Conservation (phyloP, 495 filamentous ascomycete species). For the Collariella sp. region DNA sequence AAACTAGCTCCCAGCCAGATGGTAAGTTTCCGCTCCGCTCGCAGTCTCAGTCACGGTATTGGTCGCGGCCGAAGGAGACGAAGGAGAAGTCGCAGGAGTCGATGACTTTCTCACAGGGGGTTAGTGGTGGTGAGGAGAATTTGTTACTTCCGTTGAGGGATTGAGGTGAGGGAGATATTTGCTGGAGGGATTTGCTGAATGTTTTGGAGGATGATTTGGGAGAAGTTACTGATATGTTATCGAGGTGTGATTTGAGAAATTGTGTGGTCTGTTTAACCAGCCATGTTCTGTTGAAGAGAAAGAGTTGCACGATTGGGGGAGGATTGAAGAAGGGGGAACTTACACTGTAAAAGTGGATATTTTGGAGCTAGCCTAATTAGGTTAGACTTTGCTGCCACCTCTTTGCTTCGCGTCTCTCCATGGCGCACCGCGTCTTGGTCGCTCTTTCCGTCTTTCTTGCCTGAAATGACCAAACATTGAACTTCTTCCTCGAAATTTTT, state of each 20-base stretch:
- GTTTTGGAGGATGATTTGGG: not conserved
- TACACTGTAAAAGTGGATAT: no score
- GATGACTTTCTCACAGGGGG: slow-evolving; percentile 4
- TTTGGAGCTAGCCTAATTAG: not conserved
- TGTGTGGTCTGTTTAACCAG: not conserved
- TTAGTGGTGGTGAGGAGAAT: not conserved
- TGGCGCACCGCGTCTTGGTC: no score
- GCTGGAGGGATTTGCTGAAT: not conserved
- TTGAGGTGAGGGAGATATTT: not conserved
- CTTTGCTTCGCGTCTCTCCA: no score
- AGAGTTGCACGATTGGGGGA: not conserved
- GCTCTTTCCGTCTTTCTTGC: no score
- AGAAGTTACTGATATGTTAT: not conserved
- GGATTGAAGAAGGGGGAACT: not conserved
- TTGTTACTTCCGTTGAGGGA: not conserved
- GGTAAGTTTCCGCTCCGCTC: not conserved
- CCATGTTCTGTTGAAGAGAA: not conserved
- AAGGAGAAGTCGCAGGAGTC: slow-evolving; percentile 11
- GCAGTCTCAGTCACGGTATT: slow-evolving; percentile 3
- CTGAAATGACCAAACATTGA: no score
- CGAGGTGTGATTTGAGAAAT: not conserved
- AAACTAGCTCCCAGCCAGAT: not conserved
- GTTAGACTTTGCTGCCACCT: no score
- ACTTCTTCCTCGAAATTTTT: no score
- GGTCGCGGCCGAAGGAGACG: not conserved